Evolutionary conservation across 305 asterid species (phyloP), one percentile per base, ranked within the genome.

Genomic region (Rubia peregrina): DNA sequence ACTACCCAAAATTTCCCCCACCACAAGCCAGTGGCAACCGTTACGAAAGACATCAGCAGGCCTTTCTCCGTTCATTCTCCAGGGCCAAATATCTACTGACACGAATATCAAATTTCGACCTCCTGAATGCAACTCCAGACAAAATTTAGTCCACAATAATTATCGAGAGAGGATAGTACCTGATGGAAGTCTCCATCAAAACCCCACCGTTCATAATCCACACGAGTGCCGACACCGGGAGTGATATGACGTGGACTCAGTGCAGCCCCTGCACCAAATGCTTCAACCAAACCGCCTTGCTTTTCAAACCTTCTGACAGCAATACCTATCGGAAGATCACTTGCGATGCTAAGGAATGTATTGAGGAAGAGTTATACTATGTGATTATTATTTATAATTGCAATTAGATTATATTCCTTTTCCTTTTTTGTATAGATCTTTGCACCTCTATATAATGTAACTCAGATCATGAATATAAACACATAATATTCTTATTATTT

Each of bases 171-270:
- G 95, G 90, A 0, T 89, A 84, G 26, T 91, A 86, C 68, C 69
- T 89, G 0, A 85, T 89, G 88, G 82, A 83, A 48, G 41, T 84
- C 17, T 5, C 66, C 7, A 70, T 91, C 19, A 96, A 95, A 8
- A 85, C 87, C 0, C 97, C 97, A 0, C 86, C 95, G 0, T 72
- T 83, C 11, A 83, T 80, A 9, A 69, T 73, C 9, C 33, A 81
- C 4, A 90, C 82, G 0, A 74, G 89, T n/a, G 91, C 89, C 2
- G 82, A 81, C 42, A 81, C 82, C 0, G 85, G 85, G n/a, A 78
- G 82, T 43, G 82, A 81, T 46, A 42, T 84, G 7, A 75, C 81
- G 0, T 81, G 88, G 88, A 49, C 56, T 5, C 56, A 49, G 56
- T 49, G 56, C 56, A 4, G 8, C 56, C 56, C 56, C 21, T 49